These are phyloP conservation scores for Nectriaceae sp. DNA, from an alignment of 2,329 filamentous ascomycete species.

Conservation along the genomic window DNA sequence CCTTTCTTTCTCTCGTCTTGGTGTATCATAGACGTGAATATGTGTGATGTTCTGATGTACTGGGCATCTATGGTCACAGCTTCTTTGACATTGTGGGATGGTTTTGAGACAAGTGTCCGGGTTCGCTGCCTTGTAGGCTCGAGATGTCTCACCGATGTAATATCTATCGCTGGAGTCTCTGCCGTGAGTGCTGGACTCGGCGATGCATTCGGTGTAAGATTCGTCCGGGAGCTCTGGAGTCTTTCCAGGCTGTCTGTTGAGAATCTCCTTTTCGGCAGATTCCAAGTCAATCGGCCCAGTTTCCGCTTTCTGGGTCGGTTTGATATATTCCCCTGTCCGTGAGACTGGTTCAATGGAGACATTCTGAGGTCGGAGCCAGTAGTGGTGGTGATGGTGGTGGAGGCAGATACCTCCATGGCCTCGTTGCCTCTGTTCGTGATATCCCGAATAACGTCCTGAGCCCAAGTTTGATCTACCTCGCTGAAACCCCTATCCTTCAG, in stretches of 20 bases:
- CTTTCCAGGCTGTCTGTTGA: conserved; percentile 10
- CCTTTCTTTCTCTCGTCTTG: background rate
- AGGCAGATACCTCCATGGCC: conserved; percentile 43
- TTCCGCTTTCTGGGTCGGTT: conserved; percentile 8
- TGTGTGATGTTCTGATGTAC: conserved; percentile 29
- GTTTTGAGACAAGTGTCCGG: conserved; percentile 11
- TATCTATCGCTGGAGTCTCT: conserved; percentile 30
- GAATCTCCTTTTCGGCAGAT: conserved; percentile 18
- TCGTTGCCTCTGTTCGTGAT: conserved; percentile 23
- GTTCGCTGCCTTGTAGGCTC: conserved; percentile 13
- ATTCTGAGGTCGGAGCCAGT: conserved; percentile 49
- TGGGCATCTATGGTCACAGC: background rate
- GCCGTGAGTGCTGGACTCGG: conserved; percentile 19
- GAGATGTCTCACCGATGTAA: conserved; percentile 27
- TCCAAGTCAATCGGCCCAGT: conserved; percentile 23
- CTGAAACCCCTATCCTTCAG: conserved; percentile 6
- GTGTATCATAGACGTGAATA: conserved; percentile 25
- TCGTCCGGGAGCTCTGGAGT: conserved; percentile 18
- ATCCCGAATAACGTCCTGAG: conserved; percentile 21
- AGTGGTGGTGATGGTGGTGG: conserved; percentile 64
- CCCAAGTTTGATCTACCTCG: conserved; percentile 19
- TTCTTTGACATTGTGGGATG: background rate
- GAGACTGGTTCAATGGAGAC: conserved; percentile 19
- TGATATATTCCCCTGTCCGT: background rate
- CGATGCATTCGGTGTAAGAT: conserved; percentile 27